Evolutionary conservation across 768 basidiomycete species (phyloP).

Genomic region (Kwoniella pini): DNA sequence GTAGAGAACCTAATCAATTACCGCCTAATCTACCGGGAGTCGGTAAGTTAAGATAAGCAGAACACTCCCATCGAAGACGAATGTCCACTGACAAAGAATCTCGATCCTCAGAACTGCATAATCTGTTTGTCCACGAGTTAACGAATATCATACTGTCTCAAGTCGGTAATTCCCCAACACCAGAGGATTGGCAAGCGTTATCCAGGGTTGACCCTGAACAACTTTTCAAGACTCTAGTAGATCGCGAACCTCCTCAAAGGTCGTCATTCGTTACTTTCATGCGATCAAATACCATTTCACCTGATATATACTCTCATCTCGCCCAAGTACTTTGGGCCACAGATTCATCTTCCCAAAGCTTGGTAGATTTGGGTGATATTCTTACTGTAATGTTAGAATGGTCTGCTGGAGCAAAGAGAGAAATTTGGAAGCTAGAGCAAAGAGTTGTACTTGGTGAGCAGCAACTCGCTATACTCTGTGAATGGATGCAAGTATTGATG

Average conservation of each 20-base stretch:
- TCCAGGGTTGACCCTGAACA: neutral
- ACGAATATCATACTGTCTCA: slow-evolving; percentile 10
- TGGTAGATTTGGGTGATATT: slow-evolving; percentile 31
- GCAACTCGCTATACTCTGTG: neutral
- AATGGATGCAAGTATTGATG: neutral
- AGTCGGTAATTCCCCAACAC: neutral
- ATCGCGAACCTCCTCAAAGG: slow-evolving; percentile 11
- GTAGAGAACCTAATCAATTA: slow-evolving; percentile 24
- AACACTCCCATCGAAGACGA: too few species aligned
- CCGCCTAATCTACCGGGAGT: slow-evolving; percentile 25
- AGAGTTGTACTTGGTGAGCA: slow-evolving; percentile 37
- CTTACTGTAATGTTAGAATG: slow-evolving; percentile 33
- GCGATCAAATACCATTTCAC: slow-evolving; percentile 3
- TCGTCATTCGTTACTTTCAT: slow-evolving; percentile 26
- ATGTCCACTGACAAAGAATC: too few species aligned
- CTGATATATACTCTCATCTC: slow-evolving; percentile 24
- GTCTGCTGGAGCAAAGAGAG: slow-evolving; percentile 20
- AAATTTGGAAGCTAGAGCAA: slow-evolving; percentile 40
- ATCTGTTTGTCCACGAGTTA: slow-evolving; percentile 3
- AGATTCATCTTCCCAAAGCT: slow-evolving; percentile 20
- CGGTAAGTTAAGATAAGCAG: slow-evolving; percentile 25
- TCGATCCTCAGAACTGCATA: neutral
- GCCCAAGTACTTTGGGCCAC: slow-evolving; percentile 30
- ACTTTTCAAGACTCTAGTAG: slow-evolving; percentile 17
- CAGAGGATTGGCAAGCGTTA: slow-evolving; percentile 2